Evolutionary conservation across 2,329 filamentous ascomycete genomes (phyloP), one percentile per base, ranked within the genome.

Genomic region (Exutisphaerella laricina): DNA sequence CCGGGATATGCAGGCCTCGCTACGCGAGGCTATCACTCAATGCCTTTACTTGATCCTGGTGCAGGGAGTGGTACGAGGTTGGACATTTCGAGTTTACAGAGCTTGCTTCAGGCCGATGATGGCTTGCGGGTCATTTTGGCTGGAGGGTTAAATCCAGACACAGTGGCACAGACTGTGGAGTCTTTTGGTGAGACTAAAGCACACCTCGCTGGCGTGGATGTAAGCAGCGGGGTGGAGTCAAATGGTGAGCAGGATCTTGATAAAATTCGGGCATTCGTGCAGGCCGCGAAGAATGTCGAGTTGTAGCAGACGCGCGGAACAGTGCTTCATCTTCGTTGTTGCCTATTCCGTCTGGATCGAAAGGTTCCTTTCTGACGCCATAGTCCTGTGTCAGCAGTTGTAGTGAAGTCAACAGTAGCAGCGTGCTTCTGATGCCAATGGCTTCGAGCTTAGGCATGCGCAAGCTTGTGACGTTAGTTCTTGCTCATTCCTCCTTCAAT

Each of bases 161-260:
- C 96, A 58, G 84, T 98, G 4, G 70, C 70, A 1, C 71, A 78
- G 4, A 75, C 78, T 5, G 69, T 98, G 13, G 69, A 72, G 16
- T 73, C 75, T 10, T 68, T 90, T 12, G 83, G 80, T 0, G 70
- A 78, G 7, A 71, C 72, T 18, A 71, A 71, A 7, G 33, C 44
- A 9, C 78, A 82, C 46, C 78, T 96, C 9, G 70, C 88, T 23
- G 89, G 84, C 2, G 85, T 98, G 3, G 92, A 98, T 70, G 87
- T 95, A 14, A 95, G 88, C 65, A 95, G 87, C 59, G 94, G 94
- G 0, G 88, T 98, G 2, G 92, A 97, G 67, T 81, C 80, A 25
- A 77, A 84, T 55, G 90, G 88, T 2, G 72, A 79, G 60, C 92
- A 98, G 66, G 85, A 82, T 64, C 58, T 90, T 44, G 77, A 79